Evolutionary conservation across 176 grass and related monocot species (phyloP).

Genomic region (Carex cristatella): DNA sequence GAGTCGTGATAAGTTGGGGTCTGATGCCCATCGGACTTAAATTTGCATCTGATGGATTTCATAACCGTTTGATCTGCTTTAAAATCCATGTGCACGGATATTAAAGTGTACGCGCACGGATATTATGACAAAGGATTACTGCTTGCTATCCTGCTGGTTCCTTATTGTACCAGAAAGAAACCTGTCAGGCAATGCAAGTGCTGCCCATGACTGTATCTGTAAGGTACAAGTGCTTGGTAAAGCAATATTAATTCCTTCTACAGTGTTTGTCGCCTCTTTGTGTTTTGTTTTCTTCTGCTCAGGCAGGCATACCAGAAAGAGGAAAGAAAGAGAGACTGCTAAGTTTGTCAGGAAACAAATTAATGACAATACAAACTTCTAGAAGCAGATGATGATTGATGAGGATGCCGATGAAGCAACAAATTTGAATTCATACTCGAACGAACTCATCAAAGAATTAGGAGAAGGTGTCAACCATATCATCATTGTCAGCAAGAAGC

Average conservation of each 20-base stretch:
- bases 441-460: not conserved
- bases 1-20: too few species aligned
- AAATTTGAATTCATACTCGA: conserved; percentile 1
- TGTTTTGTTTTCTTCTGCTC: not conserved
- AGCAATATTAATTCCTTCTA: not conserved
- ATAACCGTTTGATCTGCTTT: too few species aligned
- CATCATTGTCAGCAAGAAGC: conserved; percentile 49
- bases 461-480: not conserved
- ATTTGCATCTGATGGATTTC: too few species aligned
- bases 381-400: conserved; percentile 33
- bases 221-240: not conserved
- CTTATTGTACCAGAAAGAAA: not conserved
- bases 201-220: not conserved
- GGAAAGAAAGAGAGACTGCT: conserved; percentile 53
- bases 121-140: not conserved
- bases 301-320: conserved; percentile 60
- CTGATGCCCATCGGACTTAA: too few species aligned
- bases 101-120: too few species aligned
- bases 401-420: conserved; percentile 32
- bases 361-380: conserved; percentile 60
- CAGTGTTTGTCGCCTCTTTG: not conserved
- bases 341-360: conserved; percentile 55
- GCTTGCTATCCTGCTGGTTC: not conserved
- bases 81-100: too few species aligned
- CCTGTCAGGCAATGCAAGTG: not conserved